Base-by-base conservation (phyloP, 108 stramenopile species). In the Conticribra guillardii region DNA sequence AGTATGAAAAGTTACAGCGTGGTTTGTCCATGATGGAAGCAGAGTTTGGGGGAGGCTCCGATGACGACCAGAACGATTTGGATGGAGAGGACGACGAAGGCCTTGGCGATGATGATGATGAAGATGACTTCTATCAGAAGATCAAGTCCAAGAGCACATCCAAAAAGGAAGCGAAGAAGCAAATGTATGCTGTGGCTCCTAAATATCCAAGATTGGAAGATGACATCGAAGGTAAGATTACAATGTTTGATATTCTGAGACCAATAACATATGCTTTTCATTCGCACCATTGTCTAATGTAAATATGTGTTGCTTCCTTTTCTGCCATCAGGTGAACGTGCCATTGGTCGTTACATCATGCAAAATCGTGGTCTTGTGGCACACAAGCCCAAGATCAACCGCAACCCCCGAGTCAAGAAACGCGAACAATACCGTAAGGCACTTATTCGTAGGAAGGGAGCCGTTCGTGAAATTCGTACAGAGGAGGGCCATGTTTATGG, bases 401-500 rank as follows among this genome's bases (percentile, higher is more conserved):
- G 98, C 30, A 99, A 99, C 71, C 98, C 98, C 19, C 94, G 98
- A 56, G 95, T 97, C 66, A 98, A 98, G 88, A 98, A 99, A 77
- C 80, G 97, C 16, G 96, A 96, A 56, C 89, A 96, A 67, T 99
- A 95, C 81, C 89, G 94, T 28, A 95, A 96, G 74, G 97, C 97
- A 1, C 82, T 95, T 23, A 93, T 97, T 59, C 79, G 89, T 22
- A 84, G 97, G 48, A 98, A 96, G 83, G 98, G 98, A 62, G 91
- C 96, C 30, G 96, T 99, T 19, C 87, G 98, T 32, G 89, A 93
- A 60, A 63, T 98, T 21, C 89, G 94, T 44, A 87, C 85, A 7
- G 87, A 82, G 31, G 93, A 92, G 75, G 91, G 84, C 18, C 89
- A 92, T 74, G 82, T 80, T 44, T 97, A 97, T 78, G 90, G 82